These are phyloP conservation scores for Thyridium curvatum DNA, from an alignment of 2,329 filamentous ascomycete species.

Conservation along the genomic window DNA sequence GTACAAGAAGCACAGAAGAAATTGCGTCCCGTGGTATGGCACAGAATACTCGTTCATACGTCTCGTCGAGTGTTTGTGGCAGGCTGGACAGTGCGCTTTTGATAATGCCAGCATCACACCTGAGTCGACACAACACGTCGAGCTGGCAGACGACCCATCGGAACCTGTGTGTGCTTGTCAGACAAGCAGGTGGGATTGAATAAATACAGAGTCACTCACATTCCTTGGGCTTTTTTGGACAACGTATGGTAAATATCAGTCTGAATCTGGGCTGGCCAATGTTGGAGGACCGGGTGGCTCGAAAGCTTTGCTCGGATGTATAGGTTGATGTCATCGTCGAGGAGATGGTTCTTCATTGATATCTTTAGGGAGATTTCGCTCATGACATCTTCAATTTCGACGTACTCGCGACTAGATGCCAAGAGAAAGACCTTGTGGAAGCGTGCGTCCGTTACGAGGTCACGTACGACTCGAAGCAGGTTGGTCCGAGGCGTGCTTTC, in stretches of 20 bases:
- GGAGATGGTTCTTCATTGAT: slow-evolving; percentile 1
- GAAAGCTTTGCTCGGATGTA: slow-evolving; percentile 2
- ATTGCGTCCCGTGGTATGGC: not conserved
- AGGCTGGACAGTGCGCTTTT: slow-evolving; percentile 4
- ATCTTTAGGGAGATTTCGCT: slow-evolving; percentile 1
- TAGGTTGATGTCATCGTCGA: slow-evolving; percentile 8
- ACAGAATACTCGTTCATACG: not conserved
- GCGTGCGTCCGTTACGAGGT: slow-evolving; percentile 4
- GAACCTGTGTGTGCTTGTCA: slow-evolving; percentile 6
- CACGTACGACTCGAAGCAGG: slow-evolving; percentile 6
- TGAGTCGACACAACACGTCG: slow-evolving; percentile 4
- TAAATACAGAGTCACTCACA: slow-evolving; percentile 5
- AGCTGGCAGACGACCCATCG: slow-evolving; percentile 13
- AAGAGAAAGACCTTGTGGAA: slow-evolving; percentile 10
- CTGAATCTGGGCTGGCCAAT: slow-evolving; percentile 1
- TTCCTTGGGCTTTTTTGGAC: slow-evolving; percentile 5
- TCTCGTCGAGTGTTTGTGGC: slow-evolving; percentile 4
- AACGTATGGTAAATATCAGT: slow-evolving; percentile 3
- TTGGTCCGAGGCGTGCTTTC: slow-evolving; percentile 9
- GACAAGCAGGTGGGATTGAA: no score
- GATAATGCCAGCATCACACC: slow-evolving; percentile 1
- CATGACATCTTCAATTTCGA: slow-evolving; percentile 7
- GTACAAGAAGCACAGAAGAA: not conserved
- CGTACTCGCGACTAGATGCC: slow-evolving; percentile 11
- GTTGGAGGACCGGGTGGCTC: not conserved